phyloP scores from a whole-genome alignment of 208 protist genomes.

The Entamoeba moshkovskii region DNA sequence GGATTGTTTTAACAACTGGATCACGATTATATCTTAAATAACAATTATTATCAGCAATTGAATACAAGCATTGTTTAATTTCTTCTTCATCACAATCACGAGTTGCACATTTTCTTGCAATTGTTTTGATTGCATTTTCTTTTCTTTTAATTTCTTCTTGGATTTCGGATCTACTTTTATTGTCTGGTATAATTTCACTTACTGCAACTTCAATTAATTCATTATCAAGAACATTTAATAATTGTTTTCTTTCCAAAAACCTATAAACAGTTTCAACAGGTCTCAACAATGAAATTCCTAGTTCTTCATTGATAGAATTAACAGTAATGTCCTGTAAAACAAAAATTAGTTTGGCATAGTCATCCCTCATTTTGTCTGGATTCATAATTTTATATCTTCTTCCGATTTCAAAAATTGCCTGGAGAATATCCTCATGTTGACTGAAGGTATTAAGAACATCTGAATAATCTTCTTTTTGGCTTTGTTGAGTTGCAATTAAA shows the following conservation, averaged over 20 bases:
- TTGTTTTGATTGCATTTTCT: not conserved
- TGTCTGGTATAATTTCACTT: not conserved
- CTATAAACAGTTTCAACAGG: not conserved
- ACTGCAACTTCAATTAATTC: not conserved
- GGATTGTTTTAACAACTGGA: not conserved
- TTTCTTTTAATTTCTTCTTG: not conserved
- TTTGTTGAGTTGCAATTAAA: not conserved
- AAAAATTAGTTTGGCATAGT: not conserved
- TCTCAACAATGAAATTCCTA: not conserved
- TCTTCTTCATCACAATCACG: not conserved
- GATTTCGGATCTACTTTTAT: not conserved
- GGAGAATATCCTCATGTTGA: not conserved
- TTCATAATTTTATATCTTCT: not conserved
- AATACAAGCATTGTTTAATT: not conserved
- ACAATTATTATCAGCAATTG: not conserved
- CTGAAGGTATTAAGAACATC: not conserved
- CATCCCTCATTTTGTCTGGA: not conserved
- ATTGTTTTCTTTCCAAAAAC: not conserved
- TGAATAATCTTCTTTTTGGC: not conserved
- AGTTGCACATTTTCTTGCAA: not conserved
- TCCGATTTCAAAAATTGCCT: not conserved
- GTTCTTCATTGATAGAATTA: not conserved
- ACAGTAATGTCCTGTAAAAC: not conserved
- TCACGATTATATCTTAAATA: not conserved
- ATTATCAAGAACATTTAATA: not conserved